Conservation (phyloP, 202 grass and related monocot genomes). For the Elaeis oleifera region DNA sequence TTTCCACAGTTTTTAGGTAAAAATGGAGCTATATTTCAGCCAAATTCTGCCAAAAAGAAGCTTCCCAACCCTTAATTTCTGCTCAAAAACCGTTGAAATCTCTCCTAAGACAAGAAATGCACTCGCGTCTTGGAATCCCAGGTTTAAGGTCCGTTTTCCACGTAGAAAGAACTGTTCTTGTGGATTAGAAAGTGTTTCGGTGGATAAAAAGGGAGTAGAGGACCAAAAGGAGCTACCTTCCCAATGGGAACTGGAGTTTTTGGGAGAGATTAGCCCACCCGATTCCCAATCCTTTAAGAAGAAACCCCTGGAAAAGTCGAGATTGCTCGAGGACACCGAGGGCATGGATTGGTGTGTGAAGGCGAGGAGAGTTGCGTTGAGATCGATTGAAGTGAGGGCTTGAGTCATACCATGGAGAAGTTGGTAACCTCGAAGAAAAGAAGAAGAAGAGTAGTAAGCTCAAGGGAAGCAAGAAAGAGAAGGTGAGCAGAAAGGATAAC, state of each 20-base stretch:
- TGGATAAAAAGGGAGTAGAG: slow-evolving; percentile 5
- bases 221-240: slow-evolving; percentile 19
- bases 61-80: slow-evolving; percentile 23
- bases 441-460: slow-evolving; percentile 20
- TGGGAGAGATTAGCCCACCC: slow-evolving; percentile 29
- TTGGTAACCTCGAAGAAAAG: slow-evolving; percentile 72
- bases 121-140: slow-evolving; percentile 16
- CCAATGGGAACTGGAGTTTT: slow-evolving; percentile 54
- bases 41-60: slow-evolving; percentile 13
- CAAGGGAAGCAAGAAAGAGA: slow-evolving; percentile 22
- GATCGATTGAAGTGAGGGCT: slow-evolving; percentile 63
- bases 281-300: background rate
- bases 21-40: slow-evolving; percentile 25
- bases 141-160: background rate
- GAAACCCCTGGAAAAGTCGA: slow-evolving; percentile 19
- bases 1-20: background rate
- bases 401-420: slow-evolving; percentile 38
- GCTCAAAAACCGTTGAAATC: slow-evolving; percentile 13
- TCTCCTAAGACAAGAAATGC: background rate
- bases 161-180: slow-evolving; percentile 21
- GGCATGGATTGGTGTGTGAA: slow-evolving; percentile 79
- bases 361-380: slow-evolving; percentile 58
- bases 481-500: slow-evolving; percentile 7
- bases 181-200: slow-evolving; percentile 7
- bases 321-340: slow-evolving; percentile 26